Evolutionary conservation across 2,329 filamentous ascomycete genomes (phyloP).

Genomic region (Penicillium expansum): DNA sequence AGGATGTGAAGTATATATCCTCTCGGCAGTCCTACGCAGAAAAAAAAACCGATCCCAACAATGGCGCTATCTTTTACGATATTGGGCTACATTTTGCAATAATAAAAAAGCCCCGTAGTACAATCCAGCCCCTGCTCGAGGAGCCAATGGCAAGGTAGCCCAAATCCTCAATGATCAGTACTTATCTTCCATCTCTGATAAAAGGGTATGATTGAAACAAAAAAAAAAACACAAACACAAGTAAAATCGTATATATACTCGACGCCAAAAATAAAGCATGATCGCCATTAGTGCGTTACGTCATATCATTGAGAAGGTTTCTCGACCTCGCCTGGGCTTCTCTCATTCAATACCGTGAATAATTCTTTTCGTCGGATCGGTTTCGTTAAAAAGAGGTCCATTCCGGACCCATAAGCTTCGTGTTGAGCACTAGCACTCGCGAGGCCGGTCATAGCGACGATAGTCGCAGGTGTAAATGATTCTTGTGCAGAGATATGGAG

Average conservation of each 20-base stretch:
- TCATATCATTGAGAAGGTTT: background rate
- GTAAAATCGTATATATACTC: background rate
- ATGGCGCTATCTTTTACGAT: too few species aligned
- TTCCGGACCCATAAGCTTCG: slow-evolving; percentile 29
- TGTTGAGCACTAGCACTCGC: slow-evolving; percentile 26
- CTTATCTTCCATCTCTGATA: too few species aligned
- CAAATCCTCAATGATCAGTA: too few species aligned
- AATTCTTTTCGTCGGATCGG: slow-evolving; percentile 10
- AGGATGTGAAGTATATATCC: too few species aligned
- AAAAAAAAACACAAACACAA: background rate
- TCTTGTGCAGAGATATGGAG: background rate
- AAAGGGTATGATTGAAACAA: too few species aligned
- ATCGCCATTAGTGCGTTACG: background rate
- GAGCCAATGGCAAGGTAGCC: too few species aligned
- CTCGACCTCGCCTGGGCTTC: background rate
- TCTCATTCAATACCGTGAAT: background rate
- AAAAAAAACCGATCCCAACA: too few species aligned
- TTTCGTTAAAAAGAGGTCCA: slow-evolving; percentile 32
- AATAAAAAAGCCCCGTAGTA: too few species aligned
- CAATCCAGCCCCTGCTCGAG: too few species aligned
- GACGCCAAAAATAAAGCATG: background rate
- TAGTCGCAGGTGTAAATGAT: slow-evolving; percentile 11
- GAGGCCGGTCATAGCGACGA: slow-evolving; percentile 30
- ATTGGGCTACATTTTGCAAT: too few species aligned
- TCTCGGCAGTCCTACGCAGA: too few species aligned